Evolutionary conservation across 2,329 filamentous ascomycete genomes (phyloP).

Genomic region (Berkeleyomyces rouxiae): DNA sequence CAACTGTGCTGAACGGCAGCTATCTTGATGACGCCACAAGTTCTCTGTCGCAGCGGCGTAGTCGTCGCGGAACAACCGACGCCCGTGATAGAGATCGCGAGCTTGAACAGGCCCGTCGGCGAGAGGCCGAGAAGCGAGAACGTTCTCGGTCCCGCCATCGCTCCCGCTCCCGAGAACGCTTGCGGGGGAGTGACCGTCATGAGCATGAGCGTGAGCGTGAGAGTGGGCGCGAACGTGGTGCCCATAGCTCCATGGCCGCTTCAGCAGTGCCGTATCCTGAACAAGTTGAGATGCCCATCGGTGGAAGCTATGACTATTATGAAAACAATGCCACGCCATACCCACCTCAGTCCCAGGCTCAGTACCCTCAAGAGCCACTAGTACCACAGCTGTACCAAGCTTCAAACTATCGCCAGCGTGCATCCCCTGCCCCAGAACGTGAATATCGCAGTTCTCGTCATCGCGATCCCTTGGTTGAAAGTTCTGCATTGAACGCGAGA

Average conservation of each 20-base stretch:
- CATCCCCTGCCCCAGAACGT: constrained; percentile 1
- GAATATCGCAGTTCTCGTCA: constrained; percentile 3
- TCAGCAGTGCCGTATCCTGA: constrained; percentile 8
- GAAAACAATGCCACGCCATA: neutral
- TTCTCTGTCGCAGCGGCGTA: constrained; percentile 1
- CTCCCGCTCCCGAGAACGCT: neutral
- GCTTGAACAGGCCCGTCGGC: neutral
- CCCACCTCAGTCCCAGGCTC: neutral
- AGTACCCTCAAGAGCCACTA: neutral
- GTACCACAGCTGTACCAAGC: neutral
- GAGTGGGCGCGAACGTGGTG: constrained; percentile 15
- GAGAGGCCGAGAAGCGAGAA: neutral
- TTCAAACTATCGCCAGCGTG: neutral
- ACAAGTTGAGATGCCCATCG: constrained; percentile 1
- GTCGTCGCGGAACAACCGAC: neutral
- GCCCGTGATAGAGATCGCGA: neutral
- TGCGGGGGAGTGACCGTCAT: neutral
- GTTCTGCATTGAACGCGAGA: neutral
- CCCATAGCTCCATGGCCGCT: neutral
- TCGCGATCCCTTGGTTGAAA: neutral
- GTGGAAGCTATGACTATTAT: constrained; percentile 7
- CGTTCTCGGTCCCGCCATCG: neutral
- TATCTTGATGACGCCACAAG: constrained; percentile 8
- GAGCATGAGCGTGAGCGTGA: constrained; percentile 17
- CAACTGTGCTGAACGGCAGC: constrained; percentile 8